Conservation (phyloP, 305 asterid species). For the Solanum hybrid region DNA sequence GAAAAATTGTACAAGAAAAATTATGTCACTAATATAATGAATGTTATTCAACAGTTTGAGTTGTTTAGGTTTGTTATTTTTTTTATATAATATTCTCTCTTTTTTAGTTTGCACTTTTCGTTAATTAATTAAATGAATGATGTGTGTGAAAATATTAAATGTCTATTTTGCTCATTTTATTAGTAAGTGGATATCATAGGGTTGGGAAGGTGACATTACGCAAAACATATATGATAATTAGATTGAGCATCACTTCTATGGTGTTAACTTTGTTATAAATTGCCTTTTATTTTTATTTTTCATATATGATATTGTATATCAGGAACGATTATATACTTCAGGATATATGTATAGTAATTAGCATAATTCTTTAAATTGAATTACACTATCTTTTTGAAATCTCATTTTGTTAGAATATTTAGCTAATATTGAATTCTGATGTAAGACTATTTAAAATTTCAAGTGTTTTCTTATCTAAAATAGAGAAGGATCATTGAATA, state of each 20-base stretch:
- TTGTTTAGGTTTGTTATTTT: not conserved
- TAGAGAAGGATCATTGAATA: not conserved
- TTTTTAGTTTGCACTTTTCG: not conserved
- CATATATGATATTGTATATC: not conserved
- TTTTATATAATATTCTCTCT: no score
- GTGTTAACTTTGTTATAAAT: not conserved
- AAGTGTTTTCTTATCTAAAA: no score
- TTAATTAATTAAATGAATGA: not conserved
- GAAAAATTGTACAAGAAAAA: no score
- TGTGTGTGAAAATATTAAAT: not conserved
- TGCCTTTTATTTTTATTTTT: no score
- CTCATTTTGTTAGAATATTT: not conserved
- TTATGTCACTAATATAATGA: not conserved
- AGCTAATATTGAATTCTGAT: not conserved
- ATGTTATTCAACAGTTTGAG: not conserved
- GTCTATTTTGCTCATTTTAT: no score
- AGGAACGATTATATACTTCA: not conserved
- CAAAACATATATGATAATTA: no score
- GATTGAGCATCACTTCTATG: not conserved
- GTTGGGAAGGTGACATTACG: no score
- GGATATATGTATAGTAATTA: not conserved
- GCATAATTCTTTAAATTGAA: no score
- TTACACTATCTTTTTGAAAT: not conserved
- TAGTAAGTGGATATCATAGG: no score
- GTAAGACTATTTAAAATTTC: not conserved